Percentiles rank a stretch among this genome's conserved stretches.
Conservation (phyloP, 257 asterid species). For the Agastache rugosa region DNA sequence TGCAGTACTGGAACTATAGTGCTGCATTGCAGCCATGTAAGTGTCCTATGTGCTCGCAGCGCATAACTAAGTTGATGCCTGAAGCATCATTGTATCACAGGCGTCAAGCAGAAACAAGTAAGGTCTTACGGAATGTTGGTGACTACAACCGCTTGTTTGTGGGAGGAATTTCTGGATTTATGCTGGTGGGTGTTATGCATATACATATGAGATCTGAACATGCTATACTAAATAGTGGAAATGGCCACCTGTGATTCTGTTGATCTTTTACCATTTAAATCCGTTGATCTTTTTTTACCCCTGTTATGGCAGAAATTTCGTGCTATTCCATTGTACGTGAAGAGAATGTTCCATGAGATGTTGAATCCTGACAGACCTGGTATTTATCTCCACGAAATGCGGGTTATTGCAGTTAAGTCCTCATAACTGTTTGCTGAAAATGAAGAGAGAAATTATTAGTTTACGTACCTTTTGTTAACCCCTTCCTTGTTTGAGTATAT, state of each 20-base stretch:
- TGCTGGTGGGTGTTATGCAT: slow-evolving; percentile 58
- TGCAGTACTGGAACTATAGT: slow-evolving; percentile 80
- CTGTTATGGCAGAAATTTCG: slow-evolving; percentile 58
- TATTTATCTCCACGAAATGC: slow-evolving; percentile 58
- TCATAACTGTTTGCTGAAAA: slow-evolving; percentile 27
- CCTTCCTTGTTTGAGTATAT: background rate
- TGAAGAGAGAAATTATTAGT: slow-evolving; percentile 3
- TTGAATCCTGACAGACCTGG: slow-evolving; percentile 76
- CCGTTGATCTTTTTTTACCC: background rate
- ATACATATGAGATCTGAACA: slow-evolving; percentile 14
- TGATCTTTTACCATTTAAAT: too few species aligned
- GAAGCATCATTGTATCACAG: slow-evolving; percentile 59
- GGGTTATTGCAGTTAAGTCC: slow-evolving; percentile 76
- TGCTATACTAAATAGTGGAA: background rate
- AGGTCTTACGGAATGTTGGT: slow-evolving; percentile 54
- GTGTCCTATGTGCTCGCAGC: slow-evolving; percentile 84
- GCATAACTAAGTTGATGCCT: slow-evolving; percentile 64
- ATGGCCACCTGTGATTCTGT: background rate
- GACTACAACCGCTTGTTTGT: slow-evolving; percentile 72
- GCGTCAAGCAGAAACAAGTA: slow-evolving; percentile 50
- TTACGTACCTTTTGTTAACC: slow-evolving; percentile 22
- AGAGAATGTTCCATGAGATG: slow-evolving; percentile 65
- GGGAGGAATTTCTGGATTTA: slow-evolving; percentile 67
- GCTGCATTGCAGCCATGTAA: slow-evolving; percentile 73
- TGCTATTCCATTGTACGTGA: slow-evolving; percentile 58